Evolutionary conservation across 495 filamentous ascomycete species (phyloP), one percentile per base, ranked within the genome.

Genomic region (Trichoderma reesei): DNA sequence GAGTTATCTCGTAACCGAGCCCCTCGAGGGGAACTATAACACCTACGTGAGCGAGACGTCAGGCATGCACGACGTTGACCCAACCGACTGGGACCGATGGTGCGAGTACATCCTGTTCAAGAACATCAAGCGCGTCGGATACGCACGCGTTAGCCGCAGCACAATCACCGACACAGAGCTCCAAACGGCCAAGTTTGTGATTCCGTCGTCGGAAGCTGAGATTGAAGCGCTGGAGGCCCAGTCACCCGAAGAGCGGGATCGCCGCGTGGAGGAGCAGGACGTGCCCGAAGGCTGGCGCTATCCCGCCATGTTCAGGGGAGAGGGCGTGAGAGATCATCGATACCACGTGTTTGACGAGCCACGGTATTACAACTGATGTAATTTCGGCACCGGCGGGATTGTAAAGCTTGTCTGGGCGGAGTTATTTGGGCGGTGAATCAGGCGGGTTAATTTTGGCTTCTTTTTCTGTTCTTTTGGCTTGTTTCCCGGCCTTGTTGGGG

Each of bases 21-120:
- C 95, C 0, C 81, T 87, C 41, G 78, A 96, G 77, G 95, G 95
- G 31, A 98, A 98, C 72, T 99, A 99, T 79, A 95, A 98, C 73
- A 96, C 86, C 1, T 98, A 96, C 70, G 95, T 99, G 36, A 88
- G 90, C 56, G 85, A 93, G 31, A 71, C 78, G 59, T 93, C 88
- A 64, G 88, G 90, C 26, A 99, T 99, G 95, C 86, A 88, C 68
- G 95, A 99, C 70, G 94, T 99, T 62, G 95, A 99, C 68, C 83
- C 86, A 9, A 88, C 80, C 14, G 95, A 99, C 71, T 96, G 91
- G 91, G 94, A 98, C 75, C 79, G 95, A 64, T 99, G 95, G 95
- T 99, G 95, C 77, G 94, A 99, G 79, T 99, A 99, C 71, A 94
- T 99, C 67, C 79, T 99, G 61, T 99, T 89, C 79, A 96, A 97